Evolutionary conservation across 495 filamentous ascomycete genomes (phyloP).

Genomic region (Parmelia sp.): DNA sequence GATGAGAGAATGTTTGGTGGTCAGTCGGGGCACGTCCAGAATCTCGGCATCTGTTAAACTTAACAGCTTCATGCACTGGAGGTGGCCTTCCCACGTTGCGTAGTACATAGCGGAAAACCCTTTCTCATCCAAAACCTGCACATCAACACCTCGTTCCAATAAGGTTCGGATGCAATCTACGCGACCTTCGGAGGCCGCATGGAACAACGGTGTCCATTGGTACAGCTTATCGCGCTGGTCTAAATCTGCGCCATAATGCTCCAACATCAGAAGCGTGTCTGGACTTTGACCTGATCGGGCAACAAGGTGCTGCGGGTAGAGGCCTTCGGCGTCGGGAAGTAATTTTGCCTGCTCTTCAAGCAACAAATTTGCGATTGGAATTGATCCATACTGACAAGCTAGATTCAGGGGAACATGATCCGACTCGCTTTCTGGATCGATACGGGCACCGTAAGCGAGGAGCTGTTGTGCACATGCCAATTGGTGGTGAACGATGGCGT

Average conservation of each 20-base stretch:
- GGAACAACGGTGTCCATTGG: constrained; percentile 93
- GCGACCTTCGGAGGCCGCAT: constrained; percentile 94
- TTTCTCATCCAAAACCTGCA: constrained; percentile 81
- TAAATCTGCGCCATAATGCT: constrained; percentile 82
- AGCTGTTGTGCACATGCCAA: constrained; percentile 70
- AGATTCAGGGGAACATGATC: constrained; percentile 94
- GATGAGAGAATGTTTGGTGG: constrained; percentile 16
- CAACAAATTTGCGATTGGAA: constrained; percentile 73
- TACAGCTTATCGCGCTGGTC: constrained; percentile 92
- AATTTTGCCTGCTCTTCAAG: constrained; percentile 70
- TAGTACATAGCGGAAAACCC: constrained; percentile 94
- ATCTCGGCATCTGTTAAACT: constrained; percentile 43
- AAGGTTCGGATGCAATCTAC: constrained; percentile 77
- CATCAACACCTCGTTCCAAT: constrained; percentile 65
- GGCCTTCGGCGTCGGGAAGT: constrained; percentile 86
- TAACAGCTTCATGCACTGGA: constrained; percentile 88
- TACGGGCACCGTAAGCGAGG: constrained; percentile 62
- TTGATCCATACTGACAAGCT: constrained; percentile 85
- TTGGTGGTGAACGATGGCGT: constrained; percentile 83
- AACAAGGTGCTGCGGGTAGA: constrained; percentile 96
- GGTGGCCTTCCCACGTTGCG: constrained; percentile 94
- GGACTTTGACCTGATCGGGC: constrained; percentile 81
- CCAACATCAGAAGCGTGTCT: constrained; percentile 67
- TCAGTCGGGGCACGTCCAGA: constrained; percentile 21
- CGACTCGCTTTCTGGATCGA: constrained; percentile 73